Evolutionary conservation across 495 filamentous ascomycete species (phyloP), one percentile per base, ranked within the genome.

Genomic region (Bathelium albidoporum): DNA sequence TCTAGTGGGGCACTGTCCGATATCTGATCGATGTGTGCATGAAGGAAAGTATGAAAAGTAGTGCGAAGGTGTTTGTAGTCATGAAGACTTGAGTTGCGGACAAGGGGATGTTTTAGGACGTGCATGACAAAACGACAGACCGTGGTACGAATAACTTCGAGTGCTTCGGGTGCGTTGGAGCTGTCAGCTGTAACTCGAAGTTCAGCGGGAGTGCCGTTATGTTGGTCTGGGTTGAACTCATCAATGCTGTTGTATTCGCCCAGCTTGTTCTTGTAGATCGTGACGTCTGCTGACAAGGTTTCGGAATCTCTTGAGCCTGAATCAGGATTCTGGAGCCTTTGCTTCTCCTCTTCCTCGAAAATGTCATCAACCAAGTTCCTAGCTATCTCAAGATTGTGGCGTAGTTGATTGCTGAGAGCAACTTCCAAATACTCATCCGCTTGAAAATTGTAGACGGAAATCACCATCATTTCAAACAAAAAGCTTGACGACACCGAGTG

Each of bases 391-490:
- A 58, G 24, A 10, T 36, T 14, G 5, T 3, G 7, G 18, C 4
- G 16, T 32, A 64, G 4, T 11, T 20, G 44, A 44, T 44, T 59
- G 16, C 59, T 66, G 11, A 75, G 58, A 2, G 73, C 63, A 3
- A 58, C 39, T 59, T 74, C 71, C 65, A 80, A 73, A 62, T 70
- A 80, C 61, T 75, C 73, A 44, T 80, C 78, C 2, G 70, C 69
- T 43, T 75, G 76, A 60, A 68, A 77, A 29, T 70, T 74, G 10
- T 78, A 64, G 53, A 76, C 55, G 0, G 74, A 74, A 18, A 78
- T 24, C 9, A 74, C 59, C 70, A 78, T 75, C 77, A 80, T 78
- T 20, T 80, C 76, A 24, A 55, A 68, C 28, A 79, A 43, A n/a
- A 1, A 71, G 32, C 0, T 62, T 59, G 2, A 44, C 31, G 26